Conservation (phyloP, 2,329 filamentous ascomycete genomes). For the Pseudogymnoascus sp. region DNA sequence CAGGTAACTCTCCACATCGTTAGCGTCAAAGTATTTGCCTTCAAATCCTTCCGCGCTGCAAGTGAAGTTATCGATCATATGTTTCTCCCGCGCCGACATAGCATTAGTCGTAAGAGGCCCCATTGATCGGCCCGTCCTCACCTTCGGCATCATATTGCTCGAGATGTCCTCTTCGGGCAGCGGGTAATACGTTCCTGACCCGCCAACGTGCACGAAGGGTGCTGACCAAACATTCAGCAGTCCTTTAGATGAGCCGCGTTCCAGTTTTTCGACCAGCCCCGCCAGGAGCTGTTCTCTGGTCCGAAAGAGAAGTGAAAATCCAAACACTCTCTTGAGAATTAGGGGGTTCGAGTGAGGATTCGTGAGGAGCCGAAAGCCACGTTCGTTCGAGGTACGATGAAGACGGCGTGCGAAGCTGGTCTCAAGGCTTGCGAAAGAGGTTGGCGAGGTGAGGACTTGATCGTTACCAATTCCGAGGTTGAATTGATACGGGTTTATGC, state of each 20-base stretch:
- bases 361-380: constrained; percentile 48
- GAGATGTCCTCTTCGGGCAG: constrained; percentile 20
- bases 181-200: constrained; percentile 57
- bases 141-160: constrained; percentile 20
- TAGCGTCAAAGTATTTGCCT: constrained; percentile 67
- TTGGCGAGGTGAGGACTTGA: constrained; percentile 28
- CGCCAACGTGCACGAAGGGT: constrained; percentile 58
- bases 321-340: constrained; percentile 51
- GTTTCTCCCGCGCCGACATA: constrained; percentile 33
- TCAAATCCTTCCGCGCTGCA: constrained; percentile 54
- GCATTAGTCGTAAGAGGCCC: constrained; percentile 40
- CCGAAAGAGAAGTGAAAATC: constrained; percentile 58
- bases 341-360: constrained; percentile 39
- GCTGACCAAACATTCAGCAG: constrained; percentile 49
- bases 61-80: constrained; percentile 39
- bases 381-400: constrained; percentile 56
- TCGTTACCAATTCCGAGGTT: constrained; percentile 16
- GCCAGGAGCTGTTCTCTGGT: constrained; percentile 34
- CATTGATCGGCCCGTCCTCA: constrained; percentile 33
- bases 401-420: constrained; percentile 61
- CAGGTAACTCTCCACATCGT: constrained; percentile 70
- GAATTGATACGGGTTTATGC: constrained; percentile 22
- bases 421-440: constrained; percentile 54
- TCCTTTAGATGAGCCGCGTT: constrained; percentile 24
- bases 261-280: constrained; percentile 28